Percentiles rank a stretch among this genome's conserved stretches.
These are phyloP conservation scores for Eutrema heterophyllum DNA, from an alignment of 345 rosid genomes.

Conservation along the genomic window DNA sequence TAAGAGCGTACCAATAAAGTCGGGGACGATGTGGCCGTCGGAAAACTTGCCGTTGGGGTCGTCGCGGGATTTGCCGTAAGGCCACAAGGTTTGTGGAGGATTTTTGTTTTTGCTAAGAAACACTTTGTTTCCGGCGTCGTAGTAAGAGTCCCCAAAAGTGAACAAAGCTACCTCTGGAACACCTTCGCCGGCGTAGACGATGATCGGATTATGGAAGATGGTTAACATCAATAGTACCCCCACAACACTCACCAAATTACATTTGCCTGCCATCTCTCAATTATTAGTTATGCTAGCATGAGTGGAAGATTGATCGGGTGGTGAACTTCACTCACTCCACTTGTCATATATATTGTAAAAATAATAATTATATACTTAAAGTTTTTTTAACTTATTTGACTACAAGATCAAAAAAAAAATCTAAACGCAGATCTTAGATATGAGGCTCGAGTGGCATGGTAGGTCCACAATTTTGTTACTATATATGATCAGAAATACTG, in stretches of 20 bases:
- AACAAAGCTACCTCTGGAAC: neutral
- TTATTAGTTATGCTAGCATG: neutral
- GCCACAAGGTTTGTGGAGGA: constrained; percentile 10
- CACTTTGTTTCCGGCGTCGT: constrained; percentile 19
- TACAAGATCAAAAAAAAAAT: too few species aligned
- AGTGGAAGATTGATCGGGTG: neutral
- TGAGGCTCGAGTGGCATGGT: too few species aligned
- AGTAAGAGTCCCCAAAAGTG: constrained; percentile 24
- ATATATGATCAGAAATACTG: too few species aligned
- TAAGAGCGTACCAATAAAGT: constrained; percentile 31
- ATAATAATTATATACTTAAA: too few species aligned
- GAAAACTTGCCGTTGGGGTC: constrained; percentile 32
- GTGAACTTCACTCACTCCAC: neutral
- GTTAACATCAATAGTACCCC: neutral
- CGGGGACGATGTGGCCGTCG: constrained; percentile 36
- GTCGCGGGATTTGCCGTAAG: constrained; percentile 33
- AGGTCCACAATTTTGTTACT: too few species aligned
- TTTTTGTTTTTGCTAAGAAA: neutral
- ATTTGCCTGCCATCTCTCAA: neutral
- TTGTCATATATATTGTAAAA: neutral
- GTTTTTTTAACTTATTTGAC: too few species aligned
- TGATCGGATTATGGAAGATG: neutral
- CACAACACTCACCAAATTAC: neutral
- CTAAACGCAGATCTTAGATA: too few species aligned
- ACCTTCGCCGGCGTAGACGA: neutral